Evolutionary conservation across 148 eudicot species (phyloP).

Genomic region (Rhododendron kiyosumense): DNA sequence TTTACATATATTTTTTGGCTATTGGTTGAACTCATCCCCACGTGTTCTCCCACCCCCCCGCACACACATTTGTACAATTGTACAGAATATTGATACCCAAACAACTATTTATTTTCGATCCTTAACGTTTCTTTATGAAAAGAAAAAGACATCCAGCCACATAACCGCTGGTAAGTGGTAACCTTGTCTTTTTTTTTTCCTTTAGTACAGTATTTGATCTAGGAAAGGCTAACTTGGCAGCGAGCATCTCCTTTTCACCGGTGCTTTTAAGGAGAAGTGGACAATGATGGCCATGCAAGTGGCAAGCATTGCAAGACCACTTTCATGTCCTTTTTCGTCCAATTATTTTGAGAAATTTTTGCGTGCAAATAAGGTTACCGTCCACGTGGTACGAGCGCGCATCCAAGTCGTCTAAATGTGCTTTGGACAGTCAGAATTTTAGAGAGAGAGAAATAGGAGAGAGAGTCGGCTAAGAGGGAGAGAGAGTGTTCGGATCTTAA

Average conservation of each 20-base stretch:
- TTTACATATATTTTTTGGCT: too few relatives aligned
- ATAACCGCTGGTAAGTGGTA: background rate
- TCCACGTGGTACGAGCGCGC: too few relatives aligned
- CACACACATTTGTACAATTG: too few relatives aligned
- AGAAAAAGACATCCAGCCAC: background rate
- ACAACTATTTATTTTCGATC: background rate
- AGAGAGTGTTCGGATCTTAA: too few relatives aligned
- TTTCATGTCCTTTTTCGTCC: background rate
- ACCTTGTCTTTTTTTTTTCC: background rate
- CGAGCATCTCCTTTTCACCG: constrained; percentile 12
- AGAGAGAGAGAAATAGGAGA: too few relatives aligned
- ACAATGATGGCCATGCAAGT: constrained; percentile 18
- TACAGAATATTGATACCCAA: too few relatives aligned
- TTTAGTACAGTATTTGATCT: background rate
- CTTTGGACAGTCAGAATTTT: too few relatives aligned
- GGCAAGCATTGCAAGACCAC: background rate
- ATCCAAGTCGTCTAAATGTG: too few relatives aligned
- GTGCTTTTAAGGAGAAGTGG: constrained; percentile 15
- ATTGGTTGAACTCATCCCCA: too few relatives aligned
- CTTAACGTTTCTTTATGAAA: background rate
- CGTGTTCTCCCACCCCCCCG: too few relatives aligned
- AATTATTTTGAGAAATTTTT: background rate
- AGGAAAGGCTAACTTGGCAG: constrained; percentile 20
- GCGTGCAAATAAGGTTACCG: too few relatives aligned
- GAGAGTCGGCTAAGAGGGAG: too few relatives aligned